Conservation (phyloP, 2,329 filamentous ascomycete genomes). For the Fusarium sp. region DNA sequence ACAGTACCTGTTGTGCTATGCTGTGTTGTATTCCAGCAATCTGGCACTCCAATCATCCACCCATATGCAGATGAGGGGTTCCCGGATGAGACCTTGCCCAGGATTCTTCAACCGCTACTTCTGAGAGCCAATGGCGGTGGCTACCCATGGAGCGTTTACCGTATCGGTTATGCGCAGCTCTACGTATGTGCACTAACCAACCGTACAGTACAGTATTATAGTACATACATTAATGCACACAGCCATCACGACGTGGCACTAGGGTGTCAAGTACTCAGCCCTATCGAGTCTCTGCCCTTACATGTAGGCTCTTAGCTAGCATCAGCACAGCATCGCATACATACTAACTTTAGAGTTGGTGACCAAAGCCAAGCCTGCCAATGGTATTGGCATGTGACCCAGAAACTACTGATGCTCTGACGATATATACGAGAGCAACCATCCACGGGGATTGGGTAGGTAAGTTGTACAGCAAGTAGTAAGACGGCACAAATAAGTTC, state of each 20-base stretch:
- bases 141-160: constrained; percentile 32
- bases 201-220: constrained; percentile 5
- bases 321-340: not conserved
- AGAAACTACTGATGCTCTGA: not conserved
- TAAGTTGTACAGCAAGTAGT: constrained; percentile 20
- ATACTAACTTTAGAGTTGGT: not conserved
- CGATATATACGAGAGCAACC: constrained; percentile 3
- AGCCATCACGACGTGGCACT: constrained; percentile 42
- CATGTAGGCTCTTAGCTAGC: not conserved
- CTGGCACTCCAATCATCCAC: constrained; percentile 32
- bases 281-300: constrained; percentile 36
- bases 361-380: constrained; percentile 17
- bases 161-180: constrained; percentile 33
- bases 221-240: constrained; percentile 25
- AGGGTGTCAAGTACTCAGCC: constrained; percentile 40
- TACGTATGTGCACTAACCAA: constrained; percentile 20
- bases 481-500: constrained; percentile 18
- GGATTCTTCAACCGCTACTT: constrained; percentile 5
- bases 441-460: not conserved
- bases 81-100: constrained; percentile 39
- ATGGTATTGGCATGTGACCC: not conserved
- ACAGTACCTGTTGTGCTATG: not conserved
- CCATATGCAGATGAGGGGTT: constrained; percentile 34
- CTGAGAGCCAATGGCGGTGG: constrained; percentile 21
- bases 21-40: constrained; percentile 33